Percentiles rank a stretch among this genome's conserved stretches.
phyloP scores from a whole-genome alignment of 441 rosid genomes.

The Brassica hybrid region DNA sequence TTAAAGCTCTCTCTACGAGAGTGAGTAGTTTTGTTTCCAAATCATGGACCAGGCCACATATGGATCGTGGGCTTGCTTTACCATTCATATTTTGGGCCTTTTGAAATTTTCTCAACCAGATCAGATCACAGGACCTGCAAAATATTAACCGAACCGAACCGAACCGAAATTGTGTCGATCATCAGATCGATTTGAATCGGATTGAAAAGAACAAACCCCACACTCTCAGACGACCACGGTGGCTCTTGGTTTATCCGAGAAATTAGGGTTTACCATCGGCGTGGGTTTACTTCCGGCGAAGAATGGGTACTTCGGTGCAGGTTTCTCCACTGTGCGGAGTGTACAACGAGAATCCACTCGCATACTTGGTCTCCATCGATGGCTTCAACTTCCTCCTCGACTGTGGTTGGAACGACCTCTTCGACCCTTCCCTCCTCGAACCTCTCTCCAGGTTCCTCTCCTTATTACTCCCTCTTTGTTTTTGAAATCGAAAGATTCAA shows the following conservation, averaged over 20 bases:
- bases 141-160: background rate
- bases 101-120: background rate
- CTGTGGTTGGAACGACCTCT: slow-evolving; percentile 98
- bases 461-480: background rate
- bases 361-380: slow-evolving; percentile 85
- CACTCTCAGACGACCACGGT: slow-evolving; percentile 15
- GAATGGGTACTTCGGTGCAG: slow-evolving; percentile 96
- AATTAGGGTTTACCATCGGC: slow-evolving; percentile 35
- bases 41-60: too few species aligned
- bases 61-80: background rate
- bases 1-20: too few species aligned
- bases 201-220: background rate
- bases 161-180: background rate
- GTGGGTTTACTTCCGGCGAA: slow-evolving; percentile 2
- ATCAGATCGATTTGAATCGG: background rate
- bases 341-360: slow-evolving; percentile 90
- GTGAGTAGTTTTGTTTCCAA: too few species aligned
- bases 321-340: slow-evolving; percentile 84
- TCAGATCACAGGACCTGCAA: background rate
- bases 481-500: background rate
- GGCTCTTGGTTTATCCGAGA: slow-evolving; percentile 27
- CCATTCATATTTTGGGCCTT: background rate
- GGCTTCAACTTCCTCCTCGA: slow-evolving; percentile 89
- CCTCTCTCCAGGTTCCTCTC: slow-evolving; percentile 77
- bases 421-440: slow-evolving; percentile 81